Evolutionary conservation across 345 rosid species (phyloP).

Genomic region (Citrus glauca): DNA sequence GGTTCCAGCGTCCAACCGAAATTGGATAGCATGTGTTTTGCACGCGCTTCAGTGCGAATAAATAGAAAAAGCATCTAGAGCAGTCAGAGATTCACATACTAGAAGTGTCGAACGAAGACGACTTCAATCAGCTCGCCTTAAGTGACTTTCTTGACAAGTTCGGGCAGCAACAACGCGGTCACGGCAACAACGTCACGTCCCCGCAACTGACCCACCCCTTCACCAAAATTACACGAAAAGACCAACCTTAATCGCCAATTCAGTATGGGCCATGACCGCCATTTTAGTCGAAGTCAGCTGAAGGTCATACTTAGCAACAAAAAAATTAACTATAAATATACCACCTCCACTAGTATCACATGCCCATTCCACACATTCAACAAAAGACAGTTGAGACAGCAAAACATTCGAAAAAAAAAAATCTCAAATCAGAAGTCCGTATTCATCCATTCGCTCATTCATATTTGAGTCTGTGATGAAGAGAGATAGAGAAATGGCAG

Average conservation of each 20-base stretch:
- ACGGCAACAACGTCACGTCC: conserved; percentile 15
- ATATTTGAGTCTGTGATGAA: conserved; percentile 25
- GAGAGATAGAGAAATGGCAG: conserved; percentile 39
- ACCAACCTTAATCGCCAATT: conserved; percentile 14
- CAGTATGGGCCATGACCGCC: conserved; percentile 19
- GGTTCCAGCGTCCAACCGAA: background rate
- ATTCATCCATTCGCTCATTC: background rate
- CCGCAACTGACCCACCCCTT: background rate
- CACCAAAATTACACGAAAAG: background rate
- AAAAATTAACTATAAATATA: conserved; percentile 10
- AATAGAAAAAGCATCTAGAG: conserved; percentile 13
- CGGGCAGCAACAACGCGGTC: conserved; percentile 23
- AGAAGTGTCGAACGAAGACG: background rate
- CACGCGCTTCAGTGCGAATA: background rate
- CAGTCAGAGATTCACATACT: background rate
- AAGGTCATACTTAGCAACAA: background rate
- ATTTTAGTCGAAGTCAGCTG: conserved; percentile 8
- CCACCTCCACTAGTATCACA: background rate
- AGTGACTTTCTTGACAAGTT: background rate
- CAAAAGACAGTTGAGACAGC: too few species aligned
- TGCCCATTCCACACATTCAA: background rate
- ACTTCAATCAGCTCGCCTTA: background rate
- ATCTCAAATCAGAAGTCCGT: background rate
- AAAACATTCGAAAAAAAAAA: background rate
- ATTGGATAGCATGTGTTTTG: background rate